phyloP scores from a whole-genome alignment of 768 basidiomycete genomes.

The Suillus sp. region DNA sequence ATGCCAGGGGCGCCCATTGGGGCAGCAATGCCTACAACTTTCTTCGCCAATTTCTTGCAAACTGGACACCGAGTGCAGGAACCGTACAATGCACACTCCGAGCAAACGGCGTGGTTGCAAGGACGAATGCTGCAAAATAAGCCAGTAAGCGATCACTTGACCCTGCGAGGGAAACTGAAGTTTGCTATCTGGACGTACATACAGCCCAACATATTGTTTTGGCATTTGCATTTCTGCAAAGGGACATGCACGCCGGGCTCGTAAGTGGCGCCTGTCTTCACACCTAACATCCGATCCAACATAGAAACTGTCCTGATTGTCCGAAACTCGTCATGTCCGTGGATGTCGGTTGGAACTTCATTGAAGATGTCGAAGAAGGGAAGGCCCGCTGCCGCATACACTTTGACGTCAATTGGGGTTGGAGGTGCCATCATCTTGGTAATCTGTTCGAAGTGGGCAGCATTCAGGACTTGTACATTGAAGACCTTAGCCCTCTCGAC shows the following conservation, averaged over 20 bases:
- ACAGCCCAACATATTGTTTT: slow-evolving; percentile 1
- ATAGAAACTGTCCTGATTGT: neutral
- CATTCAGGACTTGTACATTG: slow-evolving; percentile 4
- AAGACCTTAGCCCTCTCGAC: neutral
- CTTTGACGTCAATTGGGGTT: neutral
- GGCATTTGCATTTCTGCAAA: neutral
- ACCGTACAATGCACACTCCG: neutral
- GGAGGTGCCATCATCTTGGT: slow-evolving; percentile 7
- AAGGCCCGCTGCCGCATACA: neutral
- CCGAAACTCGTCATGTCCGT: neutral
- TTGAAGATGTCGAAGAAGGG: slow-evolving; percentile 7
- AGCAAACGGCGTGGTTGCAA: slow-evolving; percentile 1
- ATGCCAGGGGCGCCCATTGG: slow-evolving; percentile 3
- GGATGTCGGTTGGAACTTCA: neutral
- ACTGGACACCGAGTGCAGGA: neutral
- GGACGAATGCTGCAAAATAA: slow-evolving; percentile 1
- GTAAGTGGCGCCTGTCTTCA: neutral
- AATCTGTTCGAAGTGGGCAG: neutral
- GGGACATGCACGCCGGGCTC: neutral
- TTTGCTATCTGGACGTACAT: slow-evolving; percentile 1
- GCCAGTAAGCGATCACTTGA: neutral
- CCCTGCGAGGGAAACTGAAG: neutral
- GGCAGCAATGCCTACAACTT: neutral
- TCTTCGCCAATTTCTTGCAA: neutral
- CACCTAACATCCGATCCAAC: neutral